Base-by-base conservation (phyloP, 192 early-diverging fungal genomes). In the Spizellomyces sp. region DNA sequence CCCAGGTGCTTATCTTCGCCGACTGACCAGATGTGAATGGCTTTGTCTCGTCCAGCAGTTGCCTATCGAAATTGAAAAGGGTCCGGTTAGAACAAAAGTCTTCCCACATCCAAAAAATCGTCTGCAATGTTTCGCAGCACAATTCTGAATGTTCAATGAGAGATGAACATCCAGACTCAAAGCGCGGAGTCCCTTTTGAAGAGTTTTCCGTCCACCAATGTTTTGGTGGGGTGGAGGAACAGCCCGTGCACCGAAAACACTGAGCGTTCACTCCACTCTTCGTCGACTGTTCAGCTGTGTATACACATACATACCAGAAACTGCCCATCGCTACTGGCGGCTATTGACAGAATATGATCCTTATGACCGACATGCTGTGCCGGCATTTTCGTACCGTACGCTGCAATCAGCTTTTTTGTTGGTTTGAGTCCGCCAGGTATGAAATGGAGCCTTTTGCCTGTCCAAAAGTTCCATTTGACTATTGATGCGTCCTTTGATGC, bases 401-500 rank as follows among this genome's bases (percentile, higher is more conserved):
- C 75, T 48, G 82, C 77, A 9, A 48, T 42, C 46, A 77, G 70
- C 68, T 71, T 77, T 67, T 88, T 88, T 12, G 87, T 88, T 22
- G 67, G 80, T 77, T 96, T 98, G 59, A 88, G 75, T 55, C 88
- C 91, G 48, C 93, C 95, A 8, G 80, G 79, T 62, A 95, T 89
- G 27, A 84, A 76, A 60, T 88, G 79, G 21, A 94, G 77, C 70
- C 83, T 86, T 48, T 85, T 83, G 9, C 91, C 88, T 6, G 91
- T 89, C 46, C 78, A 85, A 44, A 90, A 79, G 67, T 92, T 84
- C 91, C 93, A 99, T 80, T 96, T 96, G 67, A 94, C 89, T 75
- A 99, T 91, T 45, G 88, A 84, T 48, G 91, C 94, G 78, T 98
- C 98, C 82, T 99, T 99, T 41, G 91, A 92, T 5, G 87, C 92